Base-by-base conservation (phyloP, 2,329 filamentous ascomycete genomes). In the Pyrenophora teres region DNA sequence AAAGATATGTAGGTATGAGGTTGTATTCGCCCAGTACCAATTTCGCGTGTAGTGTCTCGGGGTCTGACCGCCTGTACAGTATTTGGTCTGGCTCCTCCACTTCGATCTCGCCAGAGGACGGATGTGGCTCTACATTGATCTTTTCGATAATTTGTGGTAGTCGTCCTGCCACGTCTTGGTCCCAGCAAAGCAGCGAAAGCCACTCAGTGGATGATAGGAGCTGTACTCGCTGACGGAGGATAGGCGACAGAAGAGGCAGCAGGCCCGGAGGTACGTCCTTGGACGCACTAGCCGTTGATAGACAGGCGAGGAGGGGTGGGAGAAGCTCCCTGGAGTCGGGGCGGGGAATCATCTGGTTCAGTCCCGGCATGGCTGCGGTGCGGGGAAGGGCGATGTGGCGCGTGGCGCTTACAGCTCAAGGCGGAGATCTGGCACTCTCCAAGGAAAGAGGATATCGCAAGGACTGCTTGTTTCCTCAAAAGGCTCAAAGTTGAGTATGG, bases 71-170 rank as follows among this genome's bases (percentile, higher is more conserved):
- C 53, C 83, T 79, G 74, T 87, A 93, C 46, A 82, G 80, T 30
- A 83, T 77, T 23, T 80, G 78, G 52, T 84, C 78, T 6, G 84
- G 81, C 50, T 90, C 87, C 50, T 89, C 86, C 16, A 92, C 74
- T 74, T 93, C 89, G 46, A 93, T 83, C 71, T 92, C 89, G 46
- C 89, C 89, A 2, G 88, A 91, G 4, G 88, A 84, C 3, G 90
- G 90, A 65, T 94, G 90, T n/a, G 88, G 88, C 70, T 92, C 88
- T 27, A 93, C 77, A 39, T 81, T 76, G 46, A 88, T 83, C 49
- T 81, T 80, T 60, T 81, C 80, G 27, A 85, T 84, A 12, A 87
- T 76, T 51, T 83, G 77, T n/a, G 81, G 78, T 15, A 93, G 78
- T 58, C 78, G 81, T 27, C 81, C 77, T 3, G 81, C 83, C 37